Base-by-base conservation (phyloP, 2,329 filamentous ascomycete genomes). In the Colletotrichum lentis region DNA sequence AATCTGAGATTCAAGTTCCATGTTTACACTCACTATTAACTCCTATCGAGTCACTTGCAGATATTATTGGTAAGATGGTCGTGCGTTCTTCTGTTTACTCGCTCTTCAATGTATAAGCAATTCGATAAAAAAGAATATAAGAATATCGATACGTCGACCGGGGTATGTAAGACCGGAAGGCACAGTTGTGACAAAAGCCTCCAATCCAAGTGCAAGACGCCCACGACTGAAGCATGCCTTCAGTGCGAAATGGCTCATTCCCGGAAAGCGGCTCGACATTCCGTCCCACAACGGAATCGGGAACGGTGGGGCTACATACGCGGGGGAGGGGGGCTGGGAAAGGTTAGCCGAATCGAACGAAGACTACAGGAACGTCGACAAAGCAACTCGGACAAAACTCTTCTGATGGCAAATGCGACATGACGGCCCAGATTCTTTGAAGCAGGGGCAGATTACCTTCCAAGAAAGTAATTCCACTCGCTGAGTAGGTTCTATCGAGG, bases 241-340 rank as follows among this genome's bases (percentile, higher is more conserved):
- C 16, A n/a, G n/a, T n/a, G n/a, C n/a, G n/a, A n/a, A n/a, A n/a
- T n/a, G n/a, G n/a, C n/a, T n/a, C n/a, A n/a, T n/a, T n/a, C n/a
- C n/a, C n/a, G n/a, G n/a, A 7, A 3, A 18, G 24, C 37, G 58
- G 43, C 44, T 62, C 52, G 59, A 62, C 35, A n/a, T 67, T 62
- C 63, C 49, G 18, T 61, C 56, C 63, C 41, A 31, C 12, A 24
- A 5, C 10, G 3, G 10, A 22, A 11, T 5, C 24, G 14, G 18
- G 11, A n/a, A 10, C 20, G 16, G 16, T 43, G 43, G 35, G n/a
- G 52, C 52, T 24, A 7, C 35, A 11, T 14, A 11, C 37, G 52
- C 52, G n/a, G n/a, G n/a, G n/a, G n/a, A n/a, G 37, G 31, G 58
- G 43, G 58, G 49, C 11, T 24, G 35, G 58, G 64, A 44, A 55